Conservation (phyloP, 441 rosid genomes). For the Daphne laureola region DNA sequence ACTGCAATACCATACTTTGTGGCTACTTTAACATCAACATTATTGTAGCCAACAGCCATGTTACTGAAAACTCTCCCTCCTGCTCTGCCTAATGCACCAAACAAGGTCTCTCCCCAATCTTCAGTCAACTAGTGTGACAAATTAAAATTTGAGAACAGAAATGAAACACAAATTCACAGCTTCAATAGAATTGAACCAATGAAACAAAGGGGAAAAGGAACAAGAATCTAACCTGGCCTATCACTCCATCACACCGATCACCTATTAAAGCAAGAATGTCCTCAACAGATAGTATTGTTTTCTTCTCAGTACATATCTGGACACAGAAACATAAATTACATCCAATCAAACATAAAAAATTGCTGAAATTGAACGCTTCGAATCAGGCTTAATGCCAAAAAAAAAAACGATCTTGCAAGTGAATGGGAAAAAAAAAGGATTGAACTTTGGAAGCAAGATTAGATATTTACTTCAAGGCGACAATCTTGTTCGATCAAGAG, state of each 20-base stretch:
- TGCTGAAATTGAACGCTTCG: too few relatives aligned
- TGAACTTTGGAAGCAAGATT: not conserved
- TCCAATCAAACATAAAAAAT: too few relatives aligned
- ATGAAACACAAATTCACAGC: not conserved
- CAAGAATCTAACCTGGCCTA: constrained; percentile 69
- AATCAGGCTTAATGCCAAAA: too few relatives aligned
- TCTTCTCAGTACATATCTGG: constrained; percentile 87
- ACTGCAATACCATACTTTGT: constrained; percentile 88
- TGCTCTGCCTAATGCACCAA: constrained; percentile 79
- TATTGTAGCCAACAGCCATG: constrained; percentile 98
- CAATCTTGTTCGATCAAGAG: constrained; percentile 81
- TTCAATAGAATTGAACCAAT: not conserved
- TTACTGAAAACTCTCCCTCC: constrained; percentile 93
- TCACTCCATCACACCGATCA: constrained; percentile 85
- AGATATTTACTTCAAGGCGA: constrained; percentile 55
- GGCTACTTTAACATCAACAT: constrained; percentile 94
- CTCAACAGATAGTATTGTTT: constrained; percentile 85
- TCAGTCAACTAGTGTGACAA: constrained; percentile 60
- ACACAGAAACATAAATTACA: not conserved
- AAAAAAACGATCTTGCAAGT: too few relatives aligned
- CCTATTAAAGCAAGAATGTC: constrained; percentile 85
- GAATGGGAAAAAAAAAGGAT: not conserved
- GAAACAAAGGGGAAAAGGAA: not conserved
- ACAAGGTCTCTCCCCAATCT: constrained; percentile 92
- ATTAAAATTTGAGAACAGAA: not conserved